These are phyloP conservation scores for Tinospora cordifolia DNA, from an alignment of 164 flowering plant genomes.

Conservation along the genomic window DNA sequence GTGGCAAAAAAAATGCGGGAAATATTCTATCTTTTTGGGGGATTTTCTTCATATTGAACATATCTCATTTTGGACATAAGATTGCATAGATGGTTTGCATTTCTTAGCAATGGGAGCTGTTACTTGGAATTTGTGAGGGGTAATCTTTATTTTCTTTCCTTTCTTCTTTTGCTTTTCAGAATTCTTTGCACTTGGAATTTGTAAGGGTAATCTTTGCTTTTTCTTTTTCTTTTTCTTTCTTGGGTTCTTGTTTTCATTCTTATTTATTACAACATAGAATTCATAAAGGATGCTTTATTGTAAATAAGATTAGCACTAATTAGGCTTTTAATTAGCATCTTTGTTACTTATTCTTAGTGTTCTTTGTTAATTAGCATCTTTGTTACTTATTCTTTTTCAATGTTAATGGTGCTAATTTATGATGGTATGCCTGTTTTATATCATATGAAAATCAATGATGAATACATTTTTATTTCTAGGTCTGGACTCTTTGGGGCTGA, in stretches of 20 bases:
- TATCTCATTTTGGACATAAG: too few relatives aligned
- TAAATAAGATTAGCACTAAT: not conserved
- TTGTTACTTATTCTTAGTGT: not conserved
- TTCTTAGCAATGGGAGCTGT: too few relatives aligned
- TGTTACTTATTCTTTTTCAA: not conserved
- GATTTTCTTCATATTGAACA: too few relatives aligned
- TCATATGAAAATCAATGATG: not conserved
- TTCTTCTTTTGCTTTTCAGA: too few relatives aligned
- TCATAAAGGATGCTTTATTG: not conserved
- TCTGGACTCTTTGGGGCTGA: conserved; percentile 75
- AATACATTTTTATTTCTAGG: conserved; percentile 33
- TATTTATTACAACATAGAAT: not conserved
- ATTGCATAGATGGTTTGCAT: too few relatives aligned
- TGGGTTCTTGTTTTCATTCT: not conserved
- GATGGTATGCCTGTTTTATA: not conserved
- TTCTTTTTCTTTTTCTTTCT: too few relatives aligned
- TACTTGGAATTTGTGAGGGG: too few relatives aligned
- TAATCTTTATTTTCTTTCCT: too few relatives aligned
- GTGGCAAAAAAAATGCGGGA: too few relatives aligned
- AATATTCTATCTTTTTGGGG: too few relatives aligned
- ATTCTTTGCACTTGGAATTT: too few relatives aligned
- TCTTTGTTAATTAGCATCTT: not conserved
- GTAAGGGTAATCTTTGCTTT: too few relatives aligned
- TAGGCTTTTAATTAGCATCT: not conserved
- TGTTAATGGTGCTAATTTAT: not conserved